Conservation (phyloP, 768 basidiomycete genomes). For the Cystofilobasidium macerans region DNA sequence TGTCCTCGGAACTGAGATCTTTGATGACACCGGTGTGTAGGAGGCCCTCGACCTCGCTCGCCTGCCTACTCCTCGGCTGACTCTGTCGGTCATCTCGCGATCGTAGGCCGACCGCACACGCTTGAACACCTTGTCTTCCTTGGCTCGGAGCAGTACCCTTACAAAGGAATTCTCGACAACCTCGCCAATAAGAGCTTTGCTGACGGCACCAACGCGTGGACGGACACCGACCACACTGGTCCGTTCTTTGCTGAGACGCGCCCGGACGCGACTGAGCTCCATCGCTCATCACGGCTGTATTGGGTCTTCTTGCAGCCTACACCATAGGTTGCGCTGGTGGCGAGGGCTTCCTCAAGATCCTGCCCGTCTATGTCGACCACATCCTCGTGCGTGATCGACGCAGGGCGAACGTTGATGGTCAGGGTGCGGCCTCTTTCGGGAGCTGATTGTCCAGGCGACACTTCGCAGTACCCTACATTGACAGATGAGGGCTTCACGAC, state of each 20-base stretch:
- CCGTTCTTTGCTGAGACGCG: not conserved
- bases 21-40: conserved; percentile 23
- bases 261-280: too few species aligned
- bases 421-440: not conserved
- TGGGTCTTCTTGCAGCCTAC: conserved; percentile 55
- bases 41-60: too few species aligned
- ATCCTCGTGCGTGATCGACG: conserved; percentile 45
- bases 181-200: conserved; percentile 86
- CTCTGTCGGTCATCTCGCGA: not conserved
- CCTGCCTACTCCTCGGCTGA: conserved; percentile 28
- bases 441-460: not conserved
- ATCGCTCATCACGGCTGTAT: too few species aligned
- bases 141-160: conserved; percentile 89
- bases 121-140: conserved; percentile 68
- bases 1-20: conserved; percentile 16
- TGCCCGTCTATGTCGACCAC: conserved; percentile 85
- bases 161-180: conserved; percentile 89
- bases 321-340: conserved; percentile 91
- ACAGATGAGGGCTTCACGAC: conserved; percentile 66
- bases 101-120: conserved; percentile 17
- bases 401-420: not conserved
- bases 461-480: conserved; percentile 66
- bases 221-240: conserved; percentile 48
- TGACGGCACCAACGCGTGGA: conserved; percentile 72
- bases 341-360: conserved; percentile 53